Base-by-base conservation (phyloP, 2,329 filamentous ascomycete species). In the Colletotrichum musicola region DNA sequence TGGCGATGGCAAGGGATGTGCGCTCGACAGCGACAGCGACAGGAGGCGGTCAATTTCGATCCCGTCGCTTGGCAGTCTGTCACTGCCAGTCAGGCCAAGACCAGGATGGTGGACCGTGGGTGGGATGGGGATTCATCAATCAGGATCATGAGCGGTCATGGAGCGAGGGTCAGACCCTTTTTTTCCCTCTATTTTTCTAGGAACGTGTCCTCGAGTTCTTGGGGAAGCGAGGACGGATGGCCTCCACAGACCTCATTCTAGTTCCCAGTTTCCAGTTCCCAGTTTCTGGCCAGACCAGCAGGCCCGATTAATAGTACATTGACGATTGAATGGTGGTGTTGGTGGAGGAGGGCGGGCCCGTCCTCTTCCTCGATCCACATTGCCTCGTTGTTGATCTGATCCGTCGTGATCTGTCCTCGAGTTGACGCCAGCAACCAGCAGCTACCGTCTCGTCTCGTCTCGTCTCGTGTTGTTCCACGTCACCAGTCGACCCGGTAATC, bases 171-270 rank as follows among this genome's bases (percentile, higher is more conserved):
- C 13, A 14, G 40, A 42, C 40, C 13, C 40, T 42, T 42, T 42
- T 42, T 42, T 6, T 13, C 40, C 16, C 30, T 35, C 30, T 10
- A 7, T 10, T 35, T 35, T 10, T 35, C 30, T 35, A 47, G 60
- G 65, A 68, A 68, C 65, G 65, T 68, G 65, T 68, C 65, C 65
- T 68, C 61, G 55, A 64, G 38, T 54, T 12, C 54, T 68, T 64
- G 64, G 64, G 65, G 65, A 59, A 68, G 60, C 50, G 64, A 64
- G 30, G 53, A 18, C 42, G 55, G 55, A 22, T 30, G 35, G 25
- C 49, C 65, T 42, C 55, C 65, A 64, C 65, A 64, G n/a, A 6
- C 27, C 30, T 64, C 49, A 49, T 47, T 47, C 50, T 50, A 56
- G 42, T 55, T 53, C 44, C 60, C 61, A 64, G 61, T 57, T 62